Percentiles rank a stretch among this genome's conserved stretches.
These are phyloP conservation scores for Echria macrotheca DNA, from an alignment of 495 filamentous ascomycete genomes.

Conservation along the genomic window DNA sequence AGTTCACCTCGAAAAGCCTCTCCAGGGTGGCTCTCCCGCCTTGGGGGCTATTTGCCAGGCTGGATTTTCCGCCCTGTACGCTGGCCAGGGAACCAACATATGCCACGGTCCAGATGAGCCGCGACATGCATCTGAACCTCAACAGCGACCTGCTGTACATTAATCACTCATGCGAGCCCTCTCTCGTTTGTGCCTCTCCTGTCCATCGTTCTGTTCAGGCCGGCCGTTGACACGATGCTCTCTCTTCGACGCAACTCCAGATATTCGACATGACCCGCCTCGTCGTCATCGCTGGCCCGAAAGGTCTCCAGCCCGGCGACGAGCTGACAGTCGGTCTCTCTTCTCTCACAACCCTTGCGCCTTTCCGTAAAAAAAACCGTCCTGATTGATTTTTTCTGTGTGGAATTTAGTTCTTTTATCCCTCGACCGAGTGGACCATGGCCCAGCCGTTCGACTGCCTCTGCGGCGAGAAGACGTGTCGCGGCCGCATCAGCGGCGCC, in stretches of 20 bases:
- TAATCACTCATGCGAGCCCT: constrained; percentile 69
- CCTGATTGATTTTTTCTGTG: no score
- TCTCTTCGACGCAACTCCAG: no score
- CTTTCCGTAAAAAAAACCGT: no score
- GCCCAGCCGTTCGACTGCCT: constrained; percentile 64
- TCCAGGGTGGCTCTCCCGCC: constrained; percentile 58
- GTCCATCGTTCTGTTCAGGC: no score
- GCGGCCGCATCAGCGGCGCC: constrained; percentile 50
- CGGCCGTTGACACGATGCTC: background rate
- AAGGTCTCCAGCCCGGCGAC: constrained; percentile 53
- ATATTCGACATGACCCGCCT: constrained; percentile 63
- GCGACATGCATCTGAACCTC: constrained; percentile 60
- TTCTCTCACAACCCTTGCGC: constrained; percentile 6
- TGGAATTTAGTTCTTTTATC: constrained; percentile 60
- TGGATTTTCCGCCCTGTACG: constrained; percentile 52
- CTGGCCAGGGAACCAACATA: constrained; percentile 52
- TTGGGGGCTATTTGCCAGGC: constrained; percentile 52
- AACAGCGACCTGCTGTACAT: constrained; percentile 71
- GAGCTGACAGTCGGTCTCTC: constrained; percentile 50
- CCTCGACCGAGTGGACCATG: constrained; percentile 72
- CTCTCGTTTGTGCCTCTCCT: constrained; percentile 45
- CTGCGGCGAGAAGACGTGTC: constrained; percentile 50
- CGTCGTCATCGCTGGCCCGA: constrained; percentile 56
- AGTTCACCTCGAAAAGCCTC: constrained; percentile 57
- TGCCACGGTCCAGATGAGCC: constrained; percentile 61